Evolutionary conservation across 192 early-diverging fungal genomes (phyloP), one percentile per base, ranked within the genome.

Genomic region (Backusella luteola): DNA sequence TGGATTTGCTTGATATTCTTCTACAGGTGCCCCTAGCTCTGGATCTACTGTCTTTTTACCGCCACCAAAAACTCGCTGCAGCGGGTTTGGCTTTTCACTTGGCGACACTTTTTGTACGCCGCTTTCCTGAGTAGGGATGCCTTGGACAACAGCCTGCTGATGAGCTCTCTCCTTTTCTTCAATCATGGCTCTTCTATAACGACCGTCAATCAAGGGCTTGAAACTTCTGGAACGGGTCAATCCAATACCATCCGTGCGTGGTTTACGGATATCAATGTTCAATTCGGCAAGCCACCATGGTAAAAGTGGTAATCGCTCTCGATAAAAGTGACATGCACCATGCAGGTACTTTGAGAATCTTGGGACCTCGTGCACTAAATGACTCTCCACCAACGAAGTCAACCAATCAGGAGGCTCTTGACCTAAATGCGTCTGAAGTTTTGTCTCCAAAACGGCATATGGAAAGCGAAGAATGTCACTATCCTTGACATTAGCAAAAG

Each of bases 391-490:
- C 39, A 96, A 84, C 69, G 93, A 90, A 14, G 86, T 83, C 23
- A 95, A 90, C 95, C 95, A 96, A 15, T 82, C 76, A 6, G 95
- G 95, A 23, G 91, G 87, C 38, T 88, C 81, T 41, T 89, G 85
- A 34, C 91, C 91, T 39, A 87, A 80, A 49, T 91, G 85, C 17
- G 89, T 88, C 75, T 96, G 91, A 36, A 96, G 77, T 81, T 96
- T 96, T 56, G 95, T 87, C 72, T 96, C 98, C 15, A 99, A 85
- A 7, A 99, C 87, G 49, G 98, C 97, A 77, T 97, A 98, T 39
- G 97, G 97, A 88, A 99, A 99, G 63, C 90, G 87, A 41, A 88
- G 86, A 66, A 94, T 90, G 46, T 99, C 98, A 19, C 85, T 85
- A 21, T 87, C 86, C 9, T 87, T 80, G 36, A 96, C 81, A 70